phyloP scores from a whole-genome alignment of 2,329 filamentous ascomycete genomes.

The Phoma sp. region DNA sequence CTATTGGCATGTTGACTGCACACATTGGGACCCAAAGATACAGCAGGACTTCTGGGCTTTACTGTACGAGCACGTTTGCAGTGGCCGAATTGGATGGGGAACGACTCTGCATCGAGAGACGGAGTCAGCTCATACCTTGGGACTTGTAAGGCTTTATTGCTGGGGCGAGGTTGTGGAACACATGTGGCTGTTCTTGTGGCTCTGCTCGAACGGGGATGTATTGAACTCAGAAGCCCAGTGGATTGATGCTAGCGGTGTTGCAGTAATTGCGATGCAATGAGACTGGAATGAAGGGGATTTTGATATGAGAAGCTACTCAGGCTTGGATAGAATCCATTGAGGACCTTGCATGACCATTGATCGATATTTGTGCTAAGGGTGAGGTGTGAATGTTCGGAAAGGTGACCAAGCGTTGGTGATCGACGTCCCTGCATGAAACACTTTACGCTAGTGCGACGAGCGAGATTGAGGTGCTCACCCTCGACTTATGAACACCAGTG shows the following conservation, averaged over 20 bases:
- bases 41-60: conserved; percentile 68
- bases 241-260: conserved; percentile 68
- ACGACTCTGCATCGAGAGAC: conserved; percentile 61
- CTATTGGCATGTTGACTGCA: conserved; percentile 74
- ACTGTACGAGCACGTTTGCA: conserved; percentile 66
- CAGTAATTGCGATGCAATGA: conserved; percentile 61
- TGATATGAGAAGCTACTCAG: neutral
- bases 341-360: neutral
- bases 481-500: conserved; percentile 5
- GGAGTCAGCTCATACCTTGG: conserved; percentile 27
- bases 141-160: conserved; percentile 71
- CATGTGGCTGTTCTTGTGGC: conserved; percentile 76
- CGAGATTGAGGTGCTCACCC: conserved; percentile 21
- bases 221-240: conserved; percentile 67
- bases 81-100: conserved; percentile 71
- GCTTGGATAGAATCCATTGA: too few species aligned
- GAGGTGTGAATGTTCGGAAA: neutral
- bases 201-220: conserved; percentile 72
- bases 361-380: neutral
- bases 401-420: conserved; percentile 2
- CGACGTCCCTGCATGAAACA: conserved; percentile 23
- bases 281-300: neutral
- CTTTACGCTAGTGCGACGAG: conserved; percentile 10
- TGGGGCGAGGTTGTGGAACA: conserved; percentile 79
- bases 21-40: conserved; percentile 59